Conservation (phyloP, 805 yeast genomes). For the Yamadazyma paraphyllophila region DNA sequence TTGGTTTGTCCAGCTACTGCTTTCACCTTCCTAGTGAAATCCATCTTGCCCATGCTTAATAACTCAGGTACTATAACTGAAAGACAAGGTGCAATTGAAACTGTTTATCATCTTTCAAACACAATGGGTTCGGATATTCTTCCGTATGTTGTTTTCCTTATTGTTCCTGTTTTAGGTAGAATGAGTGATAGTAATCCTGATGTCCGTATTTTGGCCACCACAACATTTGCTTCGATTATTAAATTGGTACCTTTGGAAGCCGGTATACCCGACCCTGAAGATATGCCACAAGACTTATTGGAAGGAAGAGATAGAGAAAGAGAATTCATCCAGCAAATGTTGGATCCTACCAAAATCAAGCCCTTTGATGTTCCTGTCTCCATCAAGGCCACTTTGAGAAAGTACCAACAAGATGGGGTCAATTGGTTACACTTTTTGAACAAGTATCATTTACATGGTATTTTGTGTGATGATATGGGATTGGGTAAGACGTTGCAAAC, state of each 20-base stretch:
- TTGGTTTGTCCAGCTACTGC: constrained; percentile 64
- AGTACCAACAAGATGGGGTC: constrained; percentile 97
- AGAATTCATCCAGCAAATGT: constrained; percentile 93
- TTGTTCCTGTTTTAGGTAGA: constrained; percentile 94
- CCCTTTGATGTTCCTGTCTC: constrained; percentile 87
- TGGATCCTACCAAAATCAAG: constrained; percentile 90
- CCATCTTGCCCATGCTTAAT: constrained; percentile 74
- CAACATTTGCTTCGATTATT: constrained; percentile 94
- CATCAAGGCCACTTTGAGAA: constrained; percentile 87
- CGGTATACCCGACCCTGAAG: constrained; percentile 93
- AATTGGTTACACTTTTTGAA: constrained; percentile 96
- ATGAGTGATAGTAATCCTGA: constrained; percentile 95
- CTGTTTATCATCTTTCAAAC: constrained; percentile 78
- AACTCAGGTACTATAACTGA: constrained; percentile 67
- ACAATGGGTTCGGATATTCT: constrained; percentile 86
- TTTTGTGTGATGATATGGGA: constrained; percentile 99
- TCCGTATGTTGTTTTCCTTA: constrained; percentile 92
- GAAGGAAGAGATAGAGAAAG: constrained; percentile 92
- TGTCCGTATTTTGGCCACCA: constrained; percentile 86
- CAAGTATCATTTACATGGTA: constrained; percentile 94
- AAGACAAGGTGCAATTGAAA: constrained; percentile 93
- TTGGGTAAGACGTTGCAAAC: constrained; percentile 96
- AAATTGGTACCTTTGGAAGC: constrained; percentile 96
- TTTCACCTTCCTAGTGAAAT: constrained; percentile 75
- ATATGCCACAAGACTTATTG: constrained; percentile 78